A percentile compares a stretch with the other conserved stretches of the same genome.
phyloP scores from a whole-genome alignment of 2,329 filamentous ascomycete genomes.

The Coniosporium uncinatum region DNA sequence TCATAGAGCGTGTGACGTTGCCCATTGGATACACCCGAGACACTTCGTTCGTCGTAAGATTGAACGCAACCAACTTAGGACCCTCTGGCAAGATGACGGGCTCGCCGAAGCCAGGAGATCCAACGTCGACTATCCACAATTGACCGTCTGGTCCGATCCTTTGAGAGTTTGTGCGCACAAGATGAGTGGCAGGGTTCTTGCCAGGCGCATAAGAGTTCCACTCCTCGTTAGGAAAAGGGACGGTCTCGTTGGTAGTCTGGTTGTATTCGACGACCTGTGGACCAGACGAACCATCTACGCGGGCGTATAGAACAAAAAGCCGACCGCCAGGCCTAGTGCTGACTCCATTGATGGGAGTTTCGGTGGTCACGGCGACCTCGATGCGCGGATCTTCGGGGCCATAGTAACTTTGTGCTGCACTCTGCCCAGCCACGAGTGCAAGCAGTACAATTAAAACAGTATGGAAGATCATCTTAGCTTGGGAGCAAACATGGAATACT shows the following conservation, averaged over 20 bases:
- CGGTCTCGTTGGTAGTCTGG: conserved; percentile 14
- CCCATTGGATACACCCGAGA: conserved; percentile 24
- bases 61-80: conserved; percentile 25
- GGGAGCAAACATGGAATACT: too few species aligned
- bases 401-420: too few species aligned
- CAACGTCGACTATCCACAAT: conserved; percentile 23
- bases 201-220: conserved; percentile 21
- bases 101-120: conserved; percentile 16
- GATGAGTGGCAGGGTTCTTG: conserved; percentile 15
- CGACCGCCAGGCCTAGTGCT: conserved; percentile 19
- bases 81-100: conserved; percentile 18
- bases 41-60: conserved; percentile 24
- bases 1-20: conserved; percentile 18
- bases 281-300: conserved; percentile 21
- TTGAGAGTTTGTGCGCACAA: conserved; percentile 18
- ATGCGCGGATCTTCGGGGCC: too few species aligned
- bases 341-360: conserved; percentile 15
- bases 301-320: conserved; percentile 19
- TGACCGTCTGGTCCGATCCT: conserved; percentile 24
- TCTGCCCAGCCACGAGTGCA: too few species aligned
- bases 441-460: too few species aligned
- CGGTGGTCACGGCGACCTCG: too few species aligned
- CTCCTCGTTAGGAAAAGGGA: conserved; percentile 18
- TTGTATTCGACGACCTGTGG: conserved; percentile 20
- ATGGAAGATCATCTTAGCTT: too few species aligned